These are phyloP conservation scores for Pezicula neosporulosa DNA, from an alignment of 2,329 filamentous ascomycete genomes.

Conservation along the genomic window DNA sequence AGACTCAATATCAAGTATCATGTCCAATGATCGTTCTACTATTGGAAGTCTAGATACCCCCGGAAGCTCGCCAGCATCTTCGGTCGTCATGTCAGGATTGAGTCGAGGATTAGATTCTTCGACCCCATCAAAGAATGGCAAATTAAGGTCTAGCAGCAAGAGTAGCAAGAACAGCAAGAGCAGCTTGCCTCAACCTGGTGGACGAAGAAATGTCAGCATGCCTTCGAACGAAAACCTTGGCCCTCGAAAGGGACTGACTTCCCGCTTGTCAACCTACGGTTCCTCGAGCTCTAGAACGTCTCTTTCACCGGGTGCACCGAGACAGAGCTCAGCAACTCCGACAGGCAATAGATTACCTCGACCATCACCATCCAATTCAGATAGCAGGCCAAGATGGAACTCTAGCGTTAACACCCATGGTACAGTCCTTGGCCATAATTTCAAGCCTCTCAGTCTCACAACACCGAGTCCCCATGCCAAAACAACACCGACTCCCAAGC, in stretches of 20 bases:
- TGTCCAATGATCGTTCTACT: slow-evolving; percentile 47
- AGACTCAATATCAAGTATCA: slow-evolving; percentile 89
- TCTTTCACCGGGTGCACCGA: slow-evolving; percentile 29
- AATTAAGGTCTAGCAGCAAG: slow-evolving; percentile 22
- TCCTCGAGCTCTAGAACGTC: slow-evolving; percentile 36
- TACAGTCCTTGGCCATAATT: slow-evolving; percentile 65
- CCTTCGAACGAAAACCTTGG: slow-evolving; percentile 33
- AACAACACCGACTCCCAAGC: slow-evolving; percentile 16
- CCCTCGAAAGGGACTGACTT: slow-evolving; percentile 30
- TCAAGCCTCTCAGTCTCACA: slow-evolving; percentile 58
- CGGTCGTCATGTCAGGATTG: slow-evolving; percentile 52
- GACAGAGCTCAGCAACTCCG: slow-evolving; percentile 46
- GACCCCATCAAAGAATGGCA: slow-evolving; percentile 27
- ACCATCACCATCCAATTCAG: slow-evolving; percentile 42
- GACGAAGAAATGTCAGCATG: slow-evolving; percentile 41
- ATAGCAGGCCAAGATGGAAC: slow-evolving; percentile 71
- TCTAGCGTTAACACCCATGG: slow-evolving; percentile 59
- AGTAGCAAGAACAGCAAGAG: slow-evolving; percentile 12
- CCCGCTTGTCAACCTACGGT: slow-evolving; percentile 34
- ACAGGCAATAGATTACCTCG: slow-evolving; percentile 40
- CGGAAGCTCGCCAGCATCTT: slow-evolving; percentile 62
- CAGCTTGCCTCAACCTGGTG: slow-evolving; percentile 38
- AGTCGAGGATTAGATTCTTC: slow-evolving; percentile 32
- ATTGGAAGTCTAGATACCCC: slow-evolving; percentile 45
- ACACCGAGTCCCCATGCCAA: slow-evolving; percentile 27